These are phyloP conservation scores for Cymbomonas tetramitiformis DNA, from an alignment of 139 green algal species.

Conservation along the genomic window DNA sequence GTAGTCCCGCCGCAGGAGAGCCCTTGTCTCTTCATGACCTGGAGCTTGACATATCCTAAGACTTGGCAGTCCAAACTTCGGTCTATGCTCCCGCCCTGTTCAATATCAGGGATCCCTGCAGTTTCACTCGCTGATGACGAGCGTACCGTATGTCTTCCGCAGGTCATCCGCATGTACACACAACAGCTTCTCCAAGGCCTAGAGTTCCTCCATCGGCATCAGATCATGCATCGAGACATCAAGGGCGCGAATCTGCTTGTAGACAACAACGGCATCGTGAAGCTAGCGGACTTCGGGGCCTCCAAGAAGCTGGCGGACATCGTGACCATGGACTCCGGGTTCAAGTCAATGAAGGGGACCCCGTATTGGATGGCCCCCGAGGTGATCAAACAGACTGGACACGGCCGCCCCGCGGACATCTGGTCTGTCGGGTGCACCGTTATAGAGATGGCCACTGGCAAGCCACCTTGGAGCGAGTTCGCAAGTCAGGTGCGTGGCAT, in stretches of 20 bases:
- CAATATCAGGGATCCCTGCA: too few species aligned
- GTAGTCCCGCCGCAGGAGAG: too few species aligned
- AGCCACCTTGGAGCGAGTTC: constrained; percentile 61
- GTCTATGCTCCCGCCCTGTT: too few species aligned
- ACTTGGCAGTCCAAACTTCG: too few species aligned
- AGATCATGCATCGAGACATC: constrained; percentile 85
- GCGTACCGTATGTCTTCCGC: too few species aligned
- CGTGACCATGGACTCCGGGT: constrained; percentile 53
- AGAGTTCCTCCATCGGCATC: constrained; percentile 77
- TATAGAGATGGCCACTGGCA: constrained; percentile 89
- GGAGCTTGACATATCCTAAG: too few species aligned
- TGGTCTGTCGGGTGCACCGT: constrained; percentile 88
- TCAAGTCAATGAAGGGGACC: constrained; percentile 78
- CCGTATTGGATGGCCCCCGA: constrained; percentile 98
- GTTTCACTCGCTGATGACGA: too few species aligned
- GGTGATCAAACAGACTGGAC: constrained; percentile 64
- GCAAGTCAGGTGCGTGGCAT: too few species aligned
- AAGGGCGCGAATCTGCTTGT: constrained; percentile 94
- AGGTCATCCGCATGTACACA: constrained; percentile 52
- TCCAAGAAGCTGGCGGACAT: constrained; percentile 80
- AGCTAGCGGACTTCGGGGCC: constrained; percentile 90
- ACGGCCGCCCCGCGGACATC: constrained; percentile 67
- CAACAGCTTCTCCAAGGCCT: constrained; percentile 60
- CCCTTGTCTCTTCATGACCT: too few species aligned
- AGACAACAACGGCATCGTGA: constrained; percentile 68